These are phyloP conservation scores for Apiospora pterosperma DNA, from an alignment of 2,329 filamentous ascomycete species.

Conservation along the genomic window DNA sequence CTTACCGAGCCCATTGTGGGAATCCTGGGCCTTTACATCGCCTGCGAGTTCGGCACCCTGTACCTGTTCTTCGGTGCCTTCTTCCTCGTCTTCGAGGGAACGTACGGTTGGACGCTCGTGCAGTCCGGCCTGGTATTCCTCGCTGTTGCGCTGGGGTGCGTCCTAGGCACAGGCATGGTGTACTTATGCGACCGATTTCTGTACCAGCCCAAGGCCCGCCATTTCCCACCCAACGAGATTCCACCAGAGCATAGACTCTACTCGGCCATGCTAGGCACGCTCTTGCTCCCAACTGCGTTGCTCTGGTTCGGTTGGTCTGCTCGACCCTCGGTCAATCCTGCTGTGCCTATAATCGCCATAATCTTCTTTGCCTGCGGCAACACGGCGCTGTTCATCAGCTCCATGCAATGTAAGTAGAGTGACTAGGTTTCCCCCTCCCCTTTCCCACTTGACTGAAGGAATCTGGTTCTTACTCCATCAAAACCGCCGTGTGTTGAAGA, in stretches of 20 bases:
- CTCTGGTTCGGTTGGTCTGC: slow-evolving; percentile 62
- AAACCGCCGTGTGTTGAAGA: no score
- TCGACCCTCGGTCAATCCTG: slow-evolving; percentile 42
- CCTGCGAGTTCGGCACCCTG: slow-evolving; percentile 48
- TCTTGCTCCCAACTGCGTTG: slow-evolving; percentile 48
- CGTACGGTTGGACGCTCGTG: slow-evolving; percentile 42
- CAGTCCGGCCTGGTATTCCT: slow-evolving; percentile 43
- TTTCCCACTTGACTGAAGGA: neutral
- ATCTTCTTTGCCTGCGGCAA: slow-evolving; percentile 59
- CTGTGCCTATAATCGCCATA: slow-evolving; percentile 46
- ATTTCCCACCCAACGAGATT: slow-evolving; percentile 31
- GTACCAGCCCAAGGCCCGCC: slow-evolving; percentile 34
- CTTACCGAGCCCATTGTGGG: slow-evolving; percentile 61
- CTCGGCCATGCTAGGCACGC: slow-evolving; percentile 54
- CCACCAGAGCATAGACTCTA: slow-evolving; percentile 57
- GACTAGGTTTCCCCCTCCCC: neutral
- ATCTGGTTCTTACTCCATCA: no score
- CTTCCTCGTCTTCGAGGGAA: slow-evolving; percentile 42
- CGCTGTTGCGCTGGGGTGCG: slow-evolving; percentile 41
- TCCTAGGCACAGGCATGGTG: slow-evolving; percentile 39
- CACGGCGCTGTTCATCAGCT: slow-evolving; percentile 53
- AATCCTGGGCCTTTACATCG: slow-evolving; percentile 48
- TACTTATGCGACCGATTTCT: slow-evolving; percentile 37
- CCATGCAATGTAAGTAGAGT: slow-evolving; percentile 17
- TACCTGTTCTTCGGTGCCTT: slow-evolving; percentile 52